Evolutionary conservation across 768 basidiomycete species (phyloP).

Genomic region (Lactifluus subvellereus): DNA sequence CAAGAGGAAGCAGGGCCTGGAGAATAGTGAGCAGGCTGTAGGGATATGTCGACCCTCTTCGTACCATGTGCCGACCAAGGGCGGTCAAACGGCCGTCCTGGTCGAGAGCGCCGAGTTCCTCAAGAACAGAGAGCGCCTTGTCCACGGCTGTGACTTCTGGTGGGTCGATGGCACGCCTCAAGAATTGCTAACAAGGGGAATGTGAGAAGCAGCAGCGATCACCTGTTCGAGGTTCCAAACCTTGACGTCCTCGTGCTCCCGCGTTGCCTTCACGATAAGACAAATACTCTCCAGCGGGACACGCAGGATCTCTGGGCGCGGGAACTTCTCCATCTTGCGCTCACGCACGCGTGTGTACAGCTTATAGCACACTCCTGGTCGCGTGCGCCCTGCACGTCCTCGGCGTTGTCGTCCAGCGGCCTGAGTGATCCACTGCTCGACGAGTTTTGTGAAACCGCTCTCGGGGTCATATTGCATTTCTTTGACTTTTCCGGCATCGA

Average conservation of each 20-base stretch:
- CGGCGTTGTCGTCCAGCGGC: constrained; percentile 81
- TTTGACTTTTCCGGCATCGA: constrained; percentile 82
- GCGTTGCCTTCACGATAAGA: constrained; percentile 74
- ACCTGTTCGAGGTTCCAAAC: constrained; percentile 31
- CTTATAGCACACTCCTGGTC: constrained; percentile 80
- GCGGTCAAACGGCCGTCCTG: constrained; percentile 63
- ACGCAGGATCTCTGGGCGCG: constrained; percentile 82
- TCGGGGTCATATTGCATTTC: constrained; percentile 72
- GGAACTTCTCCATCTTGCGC: constrained; percentile 59
- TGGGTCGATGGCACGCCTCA: constrained; percentile 76
- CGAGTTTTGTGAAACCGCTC: constrained; percentile 65
- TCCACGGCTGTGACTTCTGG: constrained; percentile 73
- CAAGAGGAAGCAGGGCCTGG: constrained; percentile 80
- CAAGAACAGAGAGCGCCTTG: constrained; percentile 63
- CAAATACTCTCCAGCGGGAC: constrained; percentile 81
- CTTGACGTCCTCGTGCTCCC: constrained; percentile 73
- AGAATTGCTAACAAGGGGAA: constrained; percentile 42
- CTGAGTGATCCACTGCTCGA: constrained; percentile 70
- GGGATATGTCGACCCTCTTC: constrained; percentile 19
- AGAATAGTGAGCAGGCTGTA: neutral
- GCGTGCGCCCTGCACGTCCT: constrained; percentile 86
- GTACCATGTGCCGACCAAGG: constrained; percentile 73
- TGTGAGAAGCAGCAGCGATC: neutral
- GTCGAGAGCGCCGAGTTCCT: constrained; percentile 74
- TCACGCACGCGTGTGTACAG: constrained; percentile 75